Percentiles rank a stretch among this genome's conserved stretches.
These are phyloP conservation scores for Neoboletus brunneissimus DNA, from an alignment of 768 basidiomycete species.

Conservation along the genomic window DNA sequence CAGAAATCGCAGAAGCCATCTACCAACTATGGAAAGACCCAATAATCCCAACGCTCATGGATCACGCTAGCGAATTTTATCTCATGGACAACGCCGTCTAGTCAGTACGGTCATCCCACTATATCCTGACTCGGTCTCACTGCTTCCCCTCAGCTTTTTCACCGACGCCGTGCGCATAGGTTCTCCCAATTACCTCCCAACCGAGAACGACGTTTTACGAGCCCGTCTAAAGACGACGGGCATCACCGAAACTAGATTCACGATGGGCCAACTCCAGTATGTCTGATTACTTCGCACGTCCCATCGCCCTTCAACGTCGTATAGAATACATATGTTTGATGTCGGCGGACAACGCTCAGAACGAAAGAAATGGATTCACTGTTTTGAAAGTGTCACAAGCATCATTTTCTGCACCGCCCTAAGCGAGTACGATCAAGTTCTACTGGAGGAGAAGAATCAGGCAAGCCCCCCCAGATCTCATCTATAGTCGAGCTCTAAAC, in stretches of 20 bases:
- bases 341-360: slow-evolving; percentile 80
- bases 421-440: slow-evolving; percentile 74
- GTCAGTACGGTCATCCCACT: slow-evolving; percentile 42
- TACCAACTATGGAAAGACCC: slow-evolving; percentile 69
- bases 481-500: neutral
- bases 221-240: slow-evolving; percentile 89
- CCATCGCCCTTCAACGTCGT: neutral
- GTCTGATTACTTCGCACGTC: slow-evolving; percentile 13
- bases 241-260: slow-evolving; percentile 84
- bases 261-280: slow-evolving; percentile 62
- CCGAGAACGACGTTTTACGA: slow-evolving; percentile 80
- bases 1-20: slow-evolving; percentile 69
- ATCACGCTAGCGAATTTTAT: slow-evolving; percentile 75
- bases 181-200: slow-evolving; percentile 74
- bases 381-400: slow-evolving; percentile 76
- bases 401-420: slow-evolving; percentile 76
- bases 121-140: neutral
- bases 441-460: slow-evolving; percentile 53
- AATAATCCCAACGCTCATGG: slow-evolving; percentile 50
- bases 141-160: slow-evolving; percentile 63
- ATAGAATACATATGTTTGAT: slow-evolving; percentile 69
- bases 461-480: slow-evolving; percentile 6
- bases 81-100: slow-evolving; percentile 94
- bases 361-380: slow-evolving; percentile 80
- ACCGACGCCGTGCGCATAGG: slow-evolving; percentile 82